Base-by-base conservation (phyloP, 2,329 filamentous ascomycete species). In the Aureobasidium melanogenum region DNA sequence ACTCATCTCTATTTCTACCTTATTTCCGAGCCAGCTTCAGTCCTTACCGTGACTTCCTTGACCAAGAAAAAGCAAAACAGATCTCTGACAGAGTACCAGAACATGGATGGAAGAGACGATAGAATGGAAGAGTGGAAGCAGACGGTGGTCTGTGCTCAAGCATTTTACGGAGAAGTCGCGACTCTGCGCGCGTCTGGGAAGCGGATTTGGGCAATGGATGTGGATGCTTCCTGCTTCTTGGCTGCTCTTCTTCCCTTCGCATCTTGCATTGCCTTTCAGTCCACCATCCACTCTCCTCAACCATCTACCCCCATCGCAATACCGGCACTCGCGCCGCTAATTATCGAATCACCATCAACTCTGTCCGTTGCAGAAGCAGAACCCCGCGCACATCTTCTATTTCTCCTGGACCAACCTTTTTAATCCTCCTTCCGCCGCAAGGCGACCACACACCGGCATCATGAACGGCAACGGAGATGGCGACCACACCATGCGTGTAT, bases 401-500 rank as follows among this genome's bases (percentile, higher is more conserved):
- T 24, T 55, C 58, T 50, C 55, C 57, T 54, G 57, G 61, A 30
- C 51, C 47, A 38, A 43, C 32, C 48, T 41, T 50, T 59, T 41
- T 43, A 28, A 51, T 60, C 5, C 26, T 32, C 38, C 41, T 50
- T 56, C 62, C 52, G 52, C 60, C 46, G 62, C 48, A 51, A 59
- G 62, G 60, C 62, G 46, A 50, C 19, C 22, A 59, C 39, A 56
- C 24, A 43, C 10, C 32, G 41, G 26, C 63, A 63, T 39, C 48
- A 65, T 65, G 63, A 65, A 65, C 63, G 63, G 63, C 30, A 62
- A 65, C 60, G 46, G 54, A 17, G 51, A 63, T 51, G 60, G 60
- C 48, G 63, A 65, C 39, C 60, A 63, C 22, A 38, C 22, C 28
- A 65, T 65, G 63, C 39, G 41, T 43, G 61, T 62, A 57, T 36